These are phyloP conservation scores for Phialemoniopsis sp. DNA, from an alignment of 2,329 filamentous ascomycete species.

Conservation along the genomic window DNA sequence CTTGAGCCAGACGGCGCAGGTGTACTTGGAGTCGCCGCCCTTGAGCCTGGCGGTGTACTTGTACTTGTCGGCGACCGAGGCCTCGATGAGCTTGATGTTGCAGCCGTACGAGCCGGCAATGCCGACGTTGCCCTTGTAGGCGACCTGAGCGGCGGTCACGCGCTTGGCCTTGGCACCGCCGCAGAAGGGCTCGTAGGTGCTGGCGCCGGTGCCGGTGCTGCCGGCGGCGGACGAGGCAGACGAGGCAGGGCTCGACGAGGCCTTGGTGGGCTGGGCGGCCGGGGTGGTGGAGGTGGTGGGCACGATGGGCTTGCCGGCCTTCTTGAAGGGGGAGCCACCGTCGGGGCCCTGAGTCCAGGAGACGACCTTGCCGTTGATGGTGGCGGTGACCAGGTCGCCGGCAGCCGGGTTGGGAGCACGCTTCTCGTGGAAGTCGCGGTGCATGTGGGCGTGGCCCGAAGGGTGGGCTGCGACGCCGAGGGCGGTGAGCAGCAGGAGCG, in stretches of 20 bases:
- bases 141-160: slow-evolving; percentile 39
- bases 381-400: slow-evolving; percentile 13
- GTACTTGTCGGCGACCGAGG: slow-evolving; percentile 32
- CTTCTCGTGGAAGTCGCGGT: slow-evolving; percentile 21
- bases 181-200: slow-evolving; percentile 21
- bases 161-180: slow-evolving; percentile 31
- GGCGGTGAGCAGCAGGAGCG: slow-evolving; percentile 23
- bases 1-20: slow-evolving; percentile 48
- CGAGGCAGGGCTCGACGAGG: not conserved
- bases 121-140: slow-evolving; percentile 44
- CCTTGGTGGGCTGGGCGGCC: slow-evolving; percentile 4
- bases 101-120: slow-evolving; percentile 36
- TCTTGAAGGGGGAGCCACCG: slow-evolving; percentile 16
- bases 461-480: slow-evolving; percentile 25
- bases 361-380: slow-evolving; percentile 19
- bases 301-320: slow-evolving; percentile 16
- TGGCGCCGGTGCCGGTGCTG: slow-evolving; percentile 36
- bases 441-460: slow-evolving; percentile 28
- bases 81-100: slow-evolving; percentile 43
- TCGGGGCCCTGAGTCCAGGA: slow-evolving; percentile 15
- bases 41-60: slow-evolving; percentile 34
- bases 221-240: slow-evolving; percentile 6
- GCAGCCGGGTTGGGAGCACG: slow-evolving; percentile 11
- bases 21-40: slow-evolving; percentile 17
- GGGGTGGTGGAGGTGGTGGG: slow-evolving; percentile 9